Base-by-base conservation (phyloP, 1,139 yeast species). In the Maudiozyma humilis region DNA sequence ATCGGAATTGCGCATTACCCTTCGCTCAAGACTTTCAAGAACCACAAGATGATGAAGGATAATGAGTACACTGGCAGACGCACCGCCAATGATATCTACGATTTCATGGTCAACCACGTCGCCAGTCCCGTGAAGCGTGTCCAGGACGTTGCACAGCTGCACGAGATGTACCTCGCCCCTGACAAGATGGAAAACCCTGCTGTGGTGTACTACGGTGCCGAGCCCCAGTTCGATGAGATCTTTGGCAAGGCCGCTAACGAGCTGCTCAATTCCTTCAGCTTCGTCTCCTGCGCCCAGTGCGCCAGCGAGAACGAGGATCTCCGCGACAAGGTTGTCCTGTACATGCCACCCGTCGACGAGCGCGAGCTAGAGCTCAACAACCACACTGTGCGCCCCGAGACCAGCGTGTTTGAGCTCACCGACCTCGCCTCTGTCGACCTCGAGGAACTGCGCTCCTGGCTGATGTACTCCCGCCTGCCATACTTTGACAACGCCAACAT, bases 1-100 rank as follows among this genome's bases (percentile, higher is more conserved):
- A 81, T 76, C 54, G 88, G 78, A 45, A 76, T 91, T 56, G 76
- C 73, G 65, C 96, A 96, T 39, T 93, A 86, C 72, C 98, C 98
- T 55, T 82, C 96, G 34, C 71, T 91, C 67, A 84, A 84, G 69
- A 77, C 89, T 38, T 82, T 86, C 71, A 82, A 83, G 64, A 86
- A 88, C 47, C 64, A 69, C 39, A 73, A 71, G 44, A 56, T 64
- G 17, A 58, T 63, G 17, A 49, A 62, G 23, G 75, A 78, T 18
- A 65, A 69, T 37, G 83, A 77, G 52, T 91, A 88, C 67, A 76
- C 73, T 44, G 97, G 97, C 51, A 84, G 85, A 54, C 82, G 97
- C 70, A 76, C 78, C 49, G 76, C 93, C 34, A 82, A 73, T 40
- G 82, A 86, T 41, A 87, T 91, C 54, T 75, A 76, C 46, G 73